Conservation (phyloP, 2,329 filamentous ascomycete genomes). For the Aspergillus costaricaensis region DNA sequence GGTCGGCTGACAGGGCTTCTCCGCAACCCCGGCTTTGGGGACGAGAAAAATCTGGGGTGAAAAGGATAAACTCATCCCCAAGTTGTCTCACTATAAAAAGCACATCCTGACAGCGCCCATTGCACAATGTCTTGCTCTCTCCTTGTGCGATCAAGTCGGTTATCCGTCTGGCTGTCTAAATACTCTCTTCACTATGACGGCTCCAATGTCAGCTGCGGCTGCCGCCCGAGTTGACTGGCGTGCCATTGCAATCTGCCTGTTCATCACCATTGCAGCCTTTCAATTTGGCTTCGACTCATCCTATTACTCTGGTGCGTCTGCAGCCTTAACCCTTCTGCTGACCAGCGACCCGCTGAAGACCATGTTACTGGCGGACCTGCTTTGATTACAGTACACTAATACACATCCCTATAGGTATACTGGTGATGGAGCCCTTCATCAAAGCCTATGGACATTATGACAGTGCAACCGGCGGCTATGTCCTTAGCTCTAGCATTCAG, state of each 20-base stretch:
- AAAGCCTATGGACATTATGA: constrained; percentile 4
- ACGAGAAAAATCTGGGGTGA: not conserved
- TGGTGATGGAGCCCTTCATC: constrained; percentile 5
- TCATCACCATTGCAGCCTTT: constrained; percentile 1
- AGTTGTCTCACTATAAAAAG: not conserved
- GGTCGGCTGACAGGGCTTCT: not conserved
- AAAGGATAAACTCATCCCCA: not conserved
- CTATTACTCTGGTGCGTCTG: constrained; percentile 2
- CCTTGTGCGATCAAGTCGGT: not conserved
- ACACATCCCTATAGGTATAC: not conserved
- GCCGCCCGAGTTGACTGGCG: constrained; percentile 2
- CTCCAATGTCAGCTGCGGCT: not conserved
- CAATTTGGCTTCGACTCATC: constrained; percentile 8
- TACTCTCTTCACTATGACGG: not conserved
- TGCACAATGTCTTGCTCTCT: not conserved
- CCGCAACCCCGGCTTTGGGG: constrained; percentile 1
- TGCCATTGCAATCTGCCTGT: constrained; percentile 5
- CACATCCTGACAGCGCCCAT: no score
- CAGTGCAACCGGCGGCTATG: not conserved
- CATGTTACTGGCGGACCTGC: no score
- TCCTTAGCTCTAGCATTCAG: constrained; percentile 1
- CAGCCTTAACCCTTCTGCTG: not conserved
- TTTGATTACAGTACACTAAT: not conserved
- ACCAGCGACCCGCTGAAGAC: no score
- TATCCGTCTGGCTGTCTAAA: not conserved